A percentile compares a stretch with the other conserved stretches of the same genome.
Evolutionary conservation across 2,329 filamentous ascomycete genomes (phyloP).

Genomic region (Metarhizium anisopliae): DNA sequence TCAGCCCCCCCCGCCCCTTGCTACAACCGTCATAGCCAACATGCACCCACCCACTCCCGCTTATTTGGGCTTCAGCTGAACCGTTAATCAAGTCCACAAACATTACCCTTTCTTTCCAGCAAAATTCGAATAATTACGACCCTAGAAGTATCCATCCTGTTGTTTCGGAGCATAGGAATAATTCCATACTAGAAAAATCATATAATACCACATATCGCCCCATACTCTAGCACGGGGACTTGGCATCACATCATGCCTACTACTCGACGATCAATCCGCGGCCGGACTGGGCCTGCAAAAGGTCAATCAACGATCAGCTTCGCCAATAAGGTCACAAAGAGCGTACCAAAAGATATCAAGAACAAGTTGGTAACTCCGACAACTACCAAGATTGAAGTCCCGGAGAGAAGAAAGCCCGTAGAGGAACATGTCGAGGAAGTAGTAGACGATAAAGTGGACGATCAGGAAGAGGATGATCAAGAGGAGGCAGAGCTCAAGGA

Average conservation of each 20-base stretch:
- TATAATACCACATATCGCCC: background rate
- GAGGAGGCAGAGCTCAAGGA: constrained; percentile 17
- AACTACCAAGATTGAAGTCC: constrained; percentile 24
- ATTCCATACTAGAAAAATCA: background rate
- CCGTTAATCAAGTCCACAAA: background rate
- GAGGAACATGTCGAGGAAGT: constrained; percentile 10
- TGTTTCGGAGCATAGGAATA: background rate
- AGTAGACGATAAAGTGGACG: constrained; percentile 10
- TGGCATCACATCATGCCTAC: constrained; percentile 32
- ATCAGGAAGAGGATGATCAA: constrained; percentile 17
- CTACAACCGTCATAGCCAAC: constrained; percentile 1
- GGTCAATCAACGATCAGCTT: constrained; percentile 50
- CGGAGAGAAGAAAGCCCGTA: constrained; percentile 12
- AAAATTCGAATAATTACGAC: background rate
- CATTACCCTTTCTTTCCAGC: constrained; percentile 1
- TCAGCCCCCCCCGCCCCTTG: constrained; percentile 2
- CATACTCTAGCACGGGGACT: background rate
- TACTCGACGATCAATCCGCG: constrained; percentile 37
- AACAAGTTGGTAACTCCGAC: constrained; percentile 28
- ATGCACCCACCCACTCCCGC: background rate
- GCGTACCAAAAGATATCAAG: constrained; percentile 37
- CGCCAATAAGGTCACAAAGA: constrained; percentile 47
- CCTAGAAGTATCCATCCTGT: background rate
- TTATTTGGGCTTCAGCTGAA: background rate
- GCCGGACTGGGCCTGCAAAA: constrained; percentile 28